Evolutionary conservation across 2,329 filamentous ascomycete genomes (phyloP), one percentile per base, ranked within the genome.

Genomic region (Hypoxylon sp.): DNA sequence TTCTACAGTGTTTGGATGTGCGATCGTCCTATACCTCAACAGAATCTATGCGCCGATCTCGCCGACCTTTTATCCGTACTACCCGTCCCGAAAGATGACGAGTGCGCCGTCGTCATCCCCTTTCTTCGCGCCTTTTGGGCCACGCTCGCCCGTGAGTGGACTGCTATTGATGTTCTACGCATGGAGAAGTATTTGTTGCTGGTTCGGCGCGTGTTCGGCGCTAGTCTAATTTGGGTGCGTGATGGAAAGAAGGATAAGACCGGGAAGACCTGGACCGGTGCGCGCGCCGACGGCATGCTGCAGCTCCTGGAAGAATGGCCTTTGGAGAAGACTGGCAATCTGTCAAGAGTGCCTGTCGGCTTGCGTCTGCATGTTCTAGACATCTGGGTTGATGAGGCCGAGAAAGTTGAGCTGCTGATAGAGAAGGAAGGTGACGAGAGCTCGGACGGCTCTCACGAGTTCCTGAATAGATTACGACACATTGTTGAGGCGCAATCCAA

Each of bases 1-100:
- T 97, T 96, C 83, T 97, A 94, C 84, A 91, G 90, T 75, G 88
- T 96, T 74, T 97, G 93, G 91, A 96, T 97, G 90, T 93, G 91
- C 78, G 94, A 97, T 83, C 92, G 94, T 50, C 90, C 94, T 9
- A 81, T 90, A n/a, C 90, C 92, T 2, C 95, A 97, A 82, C 94
- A 97, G 83, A 87, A 87, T 45, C 90, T 98, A 47, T 91, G 92
- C 71, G 81, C 85, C 70, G 90, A 94, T 67, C 90, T 98, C 59
- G 91, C 94, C 45, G 86, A 81, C 1, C 87, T 97, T 51, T 78
- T 91, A 46, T 84, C 86, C 67, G 80, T 84, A 21, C 81, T 95
- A 27, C 85, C 87, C 39, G 75, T 78, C 6, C 64, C 59, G 21
- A 61, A 30, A 58, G 67, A 67, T 11, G 58, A 67, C 51, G 58